phyloP scores from a whole-genome alignment of 2,329 filamentous ascomycete genomes.

The Ophiocordyceps unilateralis region DNA sequence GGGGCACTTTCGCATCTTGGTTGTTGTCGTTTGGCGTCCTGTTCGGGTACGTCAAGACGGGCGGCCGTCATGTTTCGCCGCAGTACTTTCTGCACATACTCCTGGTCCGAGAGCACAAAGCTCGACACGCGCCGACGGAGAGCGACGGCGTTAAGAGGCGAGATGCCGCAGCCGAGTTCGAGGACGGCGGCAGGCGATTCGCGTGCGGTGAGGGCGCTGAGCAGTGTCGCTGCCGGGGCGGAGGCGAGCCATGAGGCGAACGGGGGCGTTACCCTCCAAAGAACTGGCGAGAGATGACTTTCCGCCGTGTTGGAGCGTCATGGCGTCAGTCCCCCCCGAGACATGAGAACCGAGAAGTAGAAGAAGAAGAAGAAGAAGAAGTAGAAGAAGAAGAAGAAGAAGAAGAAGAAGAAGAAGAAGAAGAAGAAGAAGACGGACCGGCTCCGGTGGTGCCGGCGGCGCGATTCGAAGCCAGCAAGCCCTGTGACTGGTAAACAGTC shows the following conservation, averaged over 20 bases:
- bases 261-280: constrained; percentile 81
- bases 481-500: constrained; percentile 67
- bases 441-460: constrained; percentile 40
- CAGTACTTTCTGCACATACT: constrained; percentile 66
- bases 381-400: not conserved
- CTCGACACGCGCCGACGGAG: constrained; percentile 41
- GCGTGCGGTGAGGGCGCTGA: constrained; percentile 27
- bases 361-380: no score
- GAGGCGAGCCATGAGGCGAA: constrained; percentile 63
- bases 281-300: no score
- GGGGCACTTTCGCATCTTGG: not conserved
- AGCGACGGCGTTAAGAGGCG: constrained; percentile 57
- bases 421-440: constrained; percentile 14
- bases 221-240: constrained; percentile 43
- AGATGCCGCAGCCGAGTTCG: constrained; percentile 80
- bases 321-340: no score
- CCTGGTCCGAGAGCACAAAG: constrained; percentile 76
- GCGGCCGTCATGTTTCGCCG: constrained; percentile 60
- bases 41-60: not conserved
- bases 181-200: constrained; percentile 47
- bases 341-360: no score
- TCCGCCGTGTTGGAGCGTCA: no score
- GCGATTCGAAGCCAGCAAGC: constrained; percentile 60
- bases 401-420: not conserved
- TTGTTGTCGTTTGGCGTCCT: not conserved